Conservation (phyloP, 108 stramenopile genomes). For the Nitzschia sp. region DNA sequence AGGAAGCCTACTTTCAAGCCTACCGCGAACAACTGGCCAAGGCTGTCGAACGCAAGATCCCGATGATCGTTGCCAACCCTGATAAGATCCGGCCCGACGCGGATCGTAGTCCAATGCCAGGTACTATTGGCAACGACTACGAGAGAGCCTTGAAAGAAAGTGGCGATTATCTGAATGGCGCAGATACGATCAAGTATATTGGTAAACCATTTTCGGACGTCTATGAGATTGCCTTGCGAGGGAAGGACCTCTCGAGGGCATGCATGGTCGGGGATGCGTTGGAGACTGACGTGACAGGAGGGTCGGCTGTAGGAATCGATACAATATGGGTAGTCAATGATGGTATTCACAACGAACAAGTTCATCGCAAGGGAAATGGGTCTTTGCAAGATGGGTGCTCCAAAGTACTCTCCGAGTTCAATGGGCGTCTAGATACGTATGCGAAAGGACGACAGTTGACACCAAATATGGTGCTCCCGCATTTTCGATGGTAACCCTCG, state of each 20-base stretch:
- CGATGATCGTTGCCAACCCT: conserved; percentile 94
- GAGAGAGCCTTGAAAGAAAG: conserved; percentile 38
- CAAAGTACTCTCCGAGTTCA: conserved; percentile 50
- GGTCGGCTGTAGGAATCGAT: conserved; percentile 37
- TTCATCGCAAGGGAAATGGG: conserved; percentile 31
- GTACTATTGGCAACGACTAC: conserved; percentile 82
- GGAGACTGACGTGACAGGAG: conserved; percentile 84
- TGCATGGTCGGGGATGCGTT: conserved; percentile 87
- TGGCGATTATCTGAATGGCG: background rate
- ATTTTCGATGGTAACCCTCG: conserved; percentile 40
- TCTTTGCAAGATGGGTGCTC: conserved; percentile 37
- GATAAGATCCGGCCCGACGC: conserved; percentile 85
- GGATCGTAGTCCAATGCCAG: conserved; percentile 88
- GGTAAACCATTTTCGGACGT: conserved; percentile 84
- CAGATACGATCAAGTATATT: conserved; percentile 58
- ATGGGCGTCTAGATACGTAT: conserved; percentile 38
- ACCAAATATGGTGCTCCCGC: conserved; percentile 26
- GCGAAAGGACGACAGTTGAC: conserved; percentile 27
- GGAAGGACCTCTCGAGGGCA: conserved; percentile 21
- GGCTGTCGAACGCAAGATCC: conserved; percentile 65
- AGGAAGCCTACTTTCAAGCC: conserved; percentile 50
- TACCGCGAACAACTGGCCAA: conserved; percentile 47
- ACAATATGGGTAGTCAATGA: conserved; percentile 74
- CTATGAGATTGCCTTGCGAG: conserved; percentile 61
- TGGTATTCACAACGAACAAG: conserved; percentile 41